Evolutionary conservation across 108 stramenopile species (phyloP).

Genomic region (Pseudonitzschia delicatissima): DNA sequence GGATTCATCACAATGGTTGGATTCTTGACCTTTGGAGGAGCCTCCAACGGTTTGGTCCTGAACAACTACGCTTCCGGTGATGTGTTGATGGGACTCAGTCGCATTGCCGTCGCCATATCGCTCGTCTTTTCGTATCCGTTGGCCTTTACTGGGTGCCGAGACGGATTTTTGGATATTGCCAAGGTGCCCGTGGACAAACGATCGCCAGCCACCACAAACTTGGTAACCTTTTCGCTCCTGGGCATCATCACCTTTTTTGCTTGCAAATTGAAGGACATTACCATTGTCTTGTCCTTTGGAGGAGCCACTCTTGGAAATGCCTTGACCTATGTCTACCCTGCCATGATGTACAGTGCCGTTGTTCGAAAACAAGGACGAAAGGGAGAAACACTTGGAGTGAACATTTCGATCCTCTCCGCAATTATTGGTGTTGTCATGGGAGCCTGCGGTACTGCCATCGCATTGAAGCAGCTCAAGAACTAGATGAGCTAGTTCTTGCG

Average conservation of each 20-base stretch:
- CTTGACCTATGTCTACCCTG: constrained; percentile 88
- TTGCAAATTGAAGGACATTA: constrained; percentile 70
- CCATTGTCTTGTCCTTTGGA: constrained; percentile 88
- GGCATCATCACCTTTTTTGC: constrained; percentile 65
- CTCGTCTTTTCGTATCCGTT: constrained; percentile 79
- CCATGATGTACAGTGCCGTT: constrained; percentile 73
- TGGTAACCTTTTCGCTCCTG: constrained; percentile 58
- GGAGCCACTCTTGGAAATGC: constrained; percentile 93
- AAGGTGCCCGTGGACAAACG: constrained; percentile 56
- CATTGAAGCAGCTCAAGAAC: too few relatives aligned
- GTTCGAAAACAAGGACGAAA: constrained; percentile 57
- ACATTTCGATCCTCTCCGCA: constrained; percentile 59
- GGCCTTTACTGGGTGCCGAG: constrained; percentile 75
- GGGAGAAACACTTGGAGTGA: constrained; percentile 53
- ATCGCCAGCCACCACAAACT: constrained; percentile 46
- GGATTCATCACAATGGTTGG: constrained; percentile 82
- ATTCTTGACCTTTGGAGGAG: constrained; percentile 90
- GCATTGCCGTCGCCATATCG: constrained; percentile 89
- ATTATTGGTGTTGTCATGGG: constrained; percentile 79
- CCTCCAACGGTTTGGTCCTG: constrained; percentile 83
- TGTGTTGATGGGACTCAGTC: constrained; percentile 74
- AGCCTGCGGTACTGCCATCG: constrained; percentile 72
- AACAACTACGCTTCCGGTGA: constrained; percentile 93
- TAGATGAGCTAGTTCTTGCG: too few relatives aligned
- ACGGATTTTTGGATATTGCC: constrained; percentile 80